Conservation (phyloP, 352 stramenopile species). For the Plasmopara muralis region DNA sequence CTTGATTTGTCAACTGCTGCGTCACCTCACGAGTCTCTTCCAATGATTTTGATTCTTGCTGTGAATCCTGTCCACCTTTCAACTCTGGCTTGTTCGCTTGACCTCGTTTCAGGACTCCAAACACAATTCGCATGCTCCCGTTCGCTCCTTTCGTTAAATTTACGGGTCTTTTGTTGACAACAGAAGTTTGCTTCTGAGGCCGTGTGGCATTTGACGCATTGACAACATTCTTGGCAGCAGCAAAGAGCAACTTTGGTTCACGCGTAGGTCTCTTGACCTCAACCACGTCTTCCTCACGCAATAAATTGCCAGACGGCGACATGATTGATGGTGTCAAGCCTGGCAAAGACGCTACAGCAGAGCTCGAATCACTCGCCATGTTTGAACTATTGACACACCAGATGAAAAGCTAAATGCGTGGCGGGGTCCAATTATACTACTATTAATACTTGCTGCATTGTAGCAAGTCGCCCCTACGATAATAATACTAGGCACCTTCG, state of each 20-base stretch:
- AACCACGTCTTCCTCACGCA: slow-evolving; percentile 10
- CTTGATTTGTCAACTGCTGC: slow-evolving; percentile 9
- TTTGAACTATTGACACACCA: not conserved
- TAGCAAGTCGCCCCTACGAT: not conserved
- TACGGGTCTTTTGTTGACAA: slow-evolving; percentile 4
- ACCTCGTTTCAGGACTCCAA: slow-evolving; percentile 44
- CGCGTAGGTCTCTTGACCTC: slow-evolving; percentile 11
- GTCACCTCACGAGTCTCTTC: slow-evolving; percentile 1
- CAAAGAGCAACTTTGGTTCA: slow-evolving; percentile 23
- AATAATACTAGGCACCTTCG: not conserved
- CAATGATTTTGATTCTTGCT: slow-evolving; percentile 5
- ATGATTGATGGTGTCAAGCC: slow-evolving; percentile 18
- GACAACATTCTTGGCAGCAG: slow-evolving; percentile 23
- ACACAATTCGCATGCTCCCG: slow-evolving; percentile 27
- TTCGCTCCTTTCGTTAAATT: slow-evolving; percentile 4
- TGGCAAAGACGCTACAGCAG: slow-evolving; percentile 14
- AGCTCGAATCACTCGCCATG: slow-evolving; percentile 10
- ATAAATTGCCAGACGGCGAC: slow-evolving; percentile 17
- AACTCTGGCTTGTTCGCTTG: slow-evolving; percentile 16
- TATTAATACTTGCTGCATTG: not conserved
- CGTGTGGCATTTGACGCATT: slow-evolving; percentile 16
- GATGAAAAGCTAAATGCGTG: not conserved
- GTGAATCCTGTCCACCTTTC: not conserved
- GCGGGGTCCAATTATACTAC: too few relatives aligned
- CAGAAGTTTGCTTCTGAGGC: slow-evolving; percentile 13